A percentile compares a stretch with the other conserved stretches of the same genome.
Conservation (phyloP, 2,329 filamentous ascomycete genomes). For the Westerdykella sp. region DNA sequence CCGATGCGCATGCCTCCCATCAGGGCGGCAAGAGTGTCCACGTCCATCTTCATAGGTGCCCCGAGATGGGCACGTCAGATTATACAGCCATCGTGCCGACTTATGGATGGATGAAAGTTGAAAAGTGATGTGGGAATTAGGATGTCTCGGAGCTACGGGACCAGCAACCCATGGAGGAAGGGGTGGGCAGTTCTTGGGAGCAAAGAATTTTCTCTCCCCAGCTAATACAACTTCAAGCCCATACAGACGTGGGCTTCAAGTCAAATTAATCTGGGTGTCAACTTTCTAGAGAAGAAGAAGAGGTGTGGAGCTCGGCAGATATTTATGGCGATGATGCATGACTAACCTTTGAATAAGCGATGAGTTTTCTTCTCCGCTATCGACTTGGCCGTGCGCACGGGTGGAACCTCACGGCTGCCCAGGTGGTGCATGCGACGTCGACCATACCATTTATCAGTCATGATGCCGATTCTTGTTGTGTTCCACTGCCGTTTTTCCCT, state of each 20-base stretch:
- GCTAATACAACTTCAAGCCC: constrained; percentile 54
- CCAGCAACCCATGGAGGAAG: constrained; percentile 25
- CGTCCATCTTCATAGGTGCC: constrained; percentile 13
- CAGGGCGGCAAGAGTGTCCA: constrained; percentile 20
- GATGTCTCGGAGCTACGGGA: constrained; percentile 36
- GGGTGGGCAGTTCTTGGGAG: constrained; percentile 34
- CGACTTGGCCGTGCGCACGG: too few relatives aligned
- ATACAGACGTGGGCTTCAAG: constrained; percentile 44
- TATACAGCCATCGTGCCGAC: constrained; percentile 40
- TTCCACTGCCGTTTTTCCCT: too few relatives aligned
- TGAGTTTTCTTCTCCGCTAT: too few relatives aligned
- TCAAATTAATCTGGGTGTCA: constrained; percentile 51
- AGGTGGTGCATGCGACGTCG: too few relatives aligned
- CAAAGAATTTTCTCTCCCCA: constrained; percentile 45
- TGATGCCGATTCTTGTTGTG: too few relatives aligned
- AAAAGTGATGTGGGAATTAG: constrained; percentile 1
- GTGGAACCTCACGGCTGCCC: too few relatives aligned
- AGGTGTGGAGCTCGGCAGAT: constrained; percentile 8
- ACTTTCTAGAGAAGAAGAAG: constrained; percentile 30
- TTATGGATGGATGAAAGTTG: constrained; percentile 4
- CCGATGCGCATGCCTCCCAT: constrained; percentile 21
- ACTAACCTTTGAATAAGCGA: background rate
- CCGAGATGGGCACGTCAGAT: constrained; percentile 26
- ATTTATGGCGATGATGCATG: constrained; percentile 11
- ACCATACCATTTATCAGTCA: too few relatives aligned